Base-by-base conservation (phyloP, 192 early-diverging fungal species). In the Entomortierella chlamydospora region DNA sequence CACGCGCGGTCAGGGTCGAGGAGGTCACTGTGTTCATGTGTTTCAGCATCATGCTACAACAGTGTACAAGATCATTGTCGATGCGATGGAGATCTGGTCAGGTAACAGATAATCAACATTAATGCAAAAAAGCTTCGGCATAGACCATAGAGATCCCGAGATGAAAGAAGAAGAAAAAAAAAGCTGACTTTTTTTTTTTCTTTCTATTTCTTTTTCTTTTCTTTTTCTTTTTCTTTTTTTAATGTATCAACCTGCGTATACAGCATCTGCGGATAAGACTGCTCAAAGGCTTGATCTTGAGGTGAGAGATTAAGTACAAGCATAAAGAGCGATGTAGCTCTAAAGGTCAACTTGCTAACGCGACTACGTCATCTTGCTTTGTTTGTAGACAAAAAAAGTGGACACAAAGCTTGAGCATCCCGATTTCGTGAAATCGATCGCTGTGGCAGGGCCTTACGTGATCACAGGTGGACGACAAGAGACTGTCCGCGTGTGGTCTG, bases 241-340 rank as follows among this genome's bases (percentile, higher is more conserved):
- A 54, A 28, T 26, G 43, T 33, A 39, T 80, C 25, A 57, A 25
- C 30, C 33, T 50, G 20, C 23, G 11, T 4, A 47, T 73, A 29
- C 73, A 87, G 95, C 90, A 12, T 98, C 96, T 9, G 97, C 95
- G 8, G 97, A 99, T 63, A 97, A 95, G 42, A 94, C 93, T 0
- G 94, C 88, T 1, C 91, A 91, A 66, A 83, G 96, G 66, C 96
- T 96, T 91, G 94, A 99, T 78, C 64, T 92, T 23, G 90, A 89
- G 81, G 93, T 91, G 87, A 79, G 64, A 15, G 41, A 49, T n/a
- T 20, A 45, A n/a, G n/a, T n/a, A n/a, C n/a, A n/a, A n/a, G n/a
- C n/a, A n/a, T n/a, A n/a, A n/a, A n/a, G n/a, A n/a, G n/a, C n/a
- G n/a, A n/a, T n/a, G n/a, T n/a, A n/a, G n/a, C n/a, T n/a, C n/a